These are phyloP conservation scores for Sistotremastrum suecicum DNA, from an alignment of 768 basidiomycete genomes.

Conservation along the genomic window DNA sequence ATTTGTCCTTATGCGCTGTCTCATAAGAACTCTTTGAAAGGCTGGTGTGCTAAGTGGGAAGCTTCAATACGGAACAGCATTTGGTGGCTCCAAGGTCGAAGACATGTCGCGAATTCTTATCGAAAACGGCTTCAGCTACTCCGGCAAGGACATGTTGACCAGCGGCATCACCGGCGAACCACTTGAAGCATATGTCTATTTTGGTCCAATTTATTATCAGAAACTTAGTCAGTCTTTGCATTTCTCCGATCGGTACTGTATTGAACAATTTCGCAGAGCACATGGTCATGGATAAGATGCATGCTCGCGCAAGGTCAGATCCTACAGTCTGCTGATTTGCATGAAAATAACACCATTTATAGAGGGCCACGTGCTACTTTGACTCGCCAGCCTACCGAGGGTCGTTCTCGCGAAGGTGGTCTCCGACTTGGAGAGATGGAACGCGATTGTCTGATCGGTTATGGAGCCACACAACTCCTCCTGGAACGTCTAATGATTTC, in stretches of 20 bases:
- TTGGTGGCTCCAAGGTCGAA: constrained; percentile 96
- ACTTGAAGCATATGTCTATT: constrained; percentile 94
- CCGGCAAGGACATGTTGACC: constrained; percentile 98
- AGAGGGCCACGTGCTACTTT: constrained; percentile 93
- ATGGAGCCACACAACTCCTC: constrained; percentile 94
- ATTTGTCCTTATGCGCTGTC: neutral
- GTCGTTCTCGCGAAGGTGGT: constrained; percentile 94
- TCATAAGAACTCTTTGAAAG: constrained; percentile 22
- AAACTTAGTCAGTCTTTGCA: constrained; percentile 69
- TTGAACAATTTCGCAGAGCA: constrained; percentile 39
- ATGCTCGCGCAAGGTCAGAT: constrained; percentile 82
- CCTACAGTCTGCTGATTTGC: constrained; percentile 1
- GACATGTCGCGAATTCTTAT: constrained; percentile 97
- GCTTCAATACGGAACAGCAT: constrained; percentile 89
- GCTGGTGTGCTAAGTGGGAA: constrained; percentile 85
- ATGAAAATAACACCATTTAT: neutral
- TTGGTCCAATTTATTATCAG: constrained; percentile 98
- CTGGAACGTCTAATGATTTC: constrained; percentile 98
- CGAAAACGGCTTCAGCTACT: constrained; percentile 91
- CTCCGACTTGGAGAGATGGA: constrained; percentile 98
- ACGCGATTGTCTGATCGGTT: constrained; percentile 93
- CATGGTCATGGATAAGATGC: constrained; percentile 99
- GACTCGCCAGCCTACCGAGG: constrained; percentile 96
- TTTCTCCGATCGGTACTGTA: too few relatives aligned
- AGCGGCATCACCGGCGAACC: constrained; percentile 97